Evolutionary conservation across 495 filamentous ascomycete species (phyloP).

Genomic region (Aspergillus steynii): DNA sequence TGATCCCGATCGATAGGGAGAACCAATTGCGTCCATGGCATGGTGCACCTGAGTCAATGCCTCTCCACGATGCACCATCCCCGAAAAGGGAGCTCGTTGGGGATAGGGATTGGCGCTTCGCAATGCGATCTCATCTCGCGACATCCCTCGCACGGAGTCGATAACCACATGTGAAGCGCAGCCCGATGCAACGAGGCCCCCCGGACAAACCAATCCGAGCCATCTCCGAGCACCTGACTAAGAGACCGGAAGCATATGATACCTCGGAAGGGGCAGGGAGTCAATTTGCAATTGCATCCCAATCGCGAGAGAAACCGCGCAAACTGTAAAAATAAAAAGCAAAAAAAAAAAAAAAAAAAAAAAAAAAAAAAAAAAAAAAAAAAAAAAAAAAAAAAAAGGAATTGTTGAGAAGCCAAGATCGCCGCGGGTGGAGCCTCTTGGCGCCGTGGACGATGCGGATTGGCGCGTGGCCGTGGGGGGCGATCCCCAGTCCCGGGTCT

Average conservation of each 20-base stretch:
- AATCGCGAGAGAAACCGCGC: too few species aligned
- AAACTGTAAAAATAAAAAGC: neutral
- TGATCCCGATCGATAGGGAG: too few species aligned
- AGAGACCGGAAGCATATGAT: conserved; percentile 3
- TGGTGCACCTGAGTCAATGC: too few species aligned
- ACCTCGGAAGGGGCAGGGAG: conserved; percentile 1
- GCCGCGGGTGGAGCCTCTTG: neutral
- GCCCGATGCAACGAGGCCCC: neutral
- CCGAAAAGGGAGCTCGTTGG: too few species aligned
- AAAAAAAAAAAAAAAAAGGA: neutral
- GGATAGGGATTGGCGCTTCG: too few species aligned
- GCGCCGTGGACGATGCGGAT: too few species aligned
- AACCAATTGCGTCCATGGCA: too few species aligned
- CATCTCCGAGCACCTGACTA: neutral
- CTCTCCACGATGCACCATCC: too few species aligned
- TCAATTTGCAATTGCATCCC: too few species aligned
- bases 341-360: neutral
- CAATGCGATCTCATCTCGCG: too few species aligned
- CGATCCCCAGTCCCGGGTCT: neutral
- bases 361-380: neutral
- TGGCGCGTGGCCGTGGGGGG: too few species aligned
- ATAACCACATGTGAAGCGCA: neutral
- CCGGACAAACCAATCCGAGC: neutral
- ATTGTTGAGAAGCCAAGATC: conserved; percentile 22
- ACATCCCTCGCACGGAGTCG: too few species aligned